phyloP scores from a whole-genome alignment of 805 yeast species.

The Kodamaea fukazawae region DNA sequence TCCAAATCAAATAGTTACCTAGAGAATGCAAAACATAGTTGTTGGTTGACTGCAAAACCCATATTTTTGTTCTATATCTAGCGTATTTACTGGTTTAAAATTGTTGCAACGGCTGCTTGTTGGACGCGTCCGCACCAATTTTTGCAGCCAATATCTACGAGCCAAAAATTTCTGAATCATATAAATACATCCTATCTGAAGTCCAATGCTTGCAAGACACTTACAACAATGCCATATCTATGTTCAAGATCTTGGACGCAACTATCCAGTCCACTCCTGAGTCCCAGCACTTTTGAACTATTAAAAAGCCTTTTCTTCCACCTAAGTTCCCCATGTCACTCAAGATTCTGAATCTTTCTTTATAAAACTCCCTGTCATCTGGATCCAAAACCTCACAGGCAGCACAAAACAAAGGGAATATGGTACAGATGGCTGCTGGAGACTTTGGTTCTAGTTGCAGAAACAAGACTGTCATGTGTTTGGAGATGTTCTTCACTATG shows the following conservation, averaged over 20 bases:
- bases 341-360: conserved; percentile 39
- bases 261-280: conserved; percentile 52
- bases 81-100: too few relatives aligned
- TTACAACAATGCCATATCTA: conserved; percentile 46
- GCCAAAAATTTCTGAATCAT: too few relatives aligned
- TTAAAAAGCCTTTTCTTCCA: conserved; percentile 42
- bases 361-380: conserved; percentile 33
- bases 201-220: too few relatives aligned
- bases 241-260: conserved; percentile 40
- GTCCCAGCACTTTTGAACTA: conserved; percentile 55
- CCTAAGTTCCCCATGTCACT: conserved; percentile 39
- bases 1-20: too few relatives aligned
- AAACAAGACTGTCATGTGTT: too few relatives aligned
- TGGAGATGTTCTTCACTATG: conserved; percentile 34
- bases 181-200: too few relatives aligned
- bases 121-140: too few relatives aligned
- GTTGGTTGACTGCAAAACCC: too few relatives aligned
- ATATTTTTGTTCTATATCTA: too few relatives aligned
- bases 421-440: conserved; percentile 54
- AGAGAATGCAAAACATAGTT: too few relatives aligned
- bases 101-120: too few relatives aligned
- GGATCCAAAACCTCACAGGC: conserved; percentile 54
- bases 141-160: too few relatives aligned
- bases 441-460: conserved; percentile 32
- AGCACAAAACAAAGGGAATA: conserved; percentile 55